Evolutionary conservation across 225 moss, liverwort and hornwort species (phyloP), one percentile per base, ranked within the genome.

Genomic region (Climacium dendroides): DNA sequence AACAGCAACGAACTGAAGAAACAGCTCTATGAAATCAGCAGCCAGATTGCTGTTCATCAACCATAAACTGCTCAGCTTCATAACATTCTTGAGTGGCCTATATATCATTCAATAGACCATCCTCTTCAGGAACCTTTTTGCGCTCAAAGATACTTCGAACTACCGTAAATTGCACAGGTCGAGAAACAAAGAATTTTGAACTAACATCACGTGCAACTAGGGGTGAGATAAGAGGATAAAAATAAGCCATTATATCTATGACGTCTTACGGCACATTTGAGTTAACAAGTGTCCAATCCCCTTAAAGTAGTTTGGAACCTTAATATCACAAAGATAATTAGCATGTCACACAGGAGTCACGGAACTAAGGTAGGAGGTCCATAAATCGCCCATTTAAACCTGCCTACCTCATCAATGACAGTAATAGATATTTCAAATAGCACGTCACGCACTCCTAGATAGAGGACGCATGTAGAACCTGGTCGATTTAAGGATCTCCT

Each of bases 331-430:
- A 85, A 43, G 39, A 53, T 50, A n/a, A 52, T 52, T 50, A 82
- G 82, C 41, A 39, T 34, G 53, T 55, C 69, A 37, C 19, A 54
- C 20, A 41, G 70, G 57, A 71, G 45, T 17, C 75, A 75, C 12
- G 41, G 41, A 76, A 59, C 14, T 60, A n/a, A n/a, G n/a, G n/a
- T n/a, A n/a, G n/a, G n/a, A n/a, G n/a, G n/a, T n/a, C n/a, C n/a
- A n/a, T n/a, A n/a, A n/a, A n/a, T n/a, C n/a, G n/a, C n/a, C n/a
- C 82, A 94, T 89, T 94, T 95, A 30, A 86, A 91, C 81, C 88
- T 90, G 34, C 94, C 96, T 89, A 96, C 95, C 55, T 95, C 92
- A 89, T 93, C 45, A 9, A 45, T 45, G 7, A 45, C 6, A 9
- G 45, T 6, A 9, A 45, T n/a, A n/a, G n/a, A n/a, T n/a, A n/a